A percentile compares a stretch with the other conserved stretches of the same genome.
Evolutionary conservation across 2,329 filamentous ascomycete species (phyloP).

Genomic region (Clonostachys byssicola): DNA sequence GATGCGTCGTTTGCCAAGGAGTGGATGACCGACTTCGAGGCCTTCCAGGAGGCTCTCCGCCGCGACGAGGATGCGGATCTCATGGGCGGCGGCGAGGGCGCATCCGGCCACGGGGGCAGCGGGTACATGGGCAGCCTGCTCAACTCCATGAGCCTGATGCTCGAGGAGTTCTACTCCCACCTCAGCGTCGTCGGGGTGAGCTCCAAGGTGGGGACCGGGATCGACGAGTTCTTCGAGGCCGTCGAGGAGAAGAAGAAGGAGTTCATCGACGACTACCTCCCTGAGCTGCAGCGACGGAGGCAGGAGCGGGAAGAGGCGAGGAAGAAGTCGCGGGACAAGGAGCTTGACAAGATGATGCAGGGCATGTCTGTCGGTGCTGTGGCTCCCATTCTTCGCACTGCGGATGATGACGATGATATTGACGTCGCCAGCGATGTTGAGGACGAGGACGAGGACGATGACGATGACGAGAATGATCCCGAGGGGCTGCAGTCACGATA

Average conservation of each 20-base stretch:
- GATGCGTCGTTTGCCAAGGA: slow-evolving; percentile 89
- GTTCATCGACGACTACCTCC: slow-evolving; percentile 86
- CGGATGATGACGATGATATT: slow-evolving; percentile 38
- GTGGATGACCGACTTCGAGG: slow-evolving; percentile 99
- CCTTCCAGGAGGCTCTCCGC: slow-evolving; percentile 82
- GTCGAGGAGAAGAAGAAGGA: slow-evolving; percentile 84
- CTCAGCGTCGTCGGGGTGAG: slow-evolving; percentile 90
- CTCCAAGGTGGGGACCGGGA: slow-evolving; percentile 84
- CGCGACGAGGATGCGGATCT: slow-evolving; percentile 75
- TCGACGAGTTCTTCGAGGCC: slow-evolving; percentile 90
- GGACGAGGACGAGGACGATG: slow-evolving; percentile 54
- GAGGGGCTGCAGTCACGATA: slow-evolving; percentile 73
- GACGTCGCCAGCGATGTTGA: slow-evolving; percentile 52
- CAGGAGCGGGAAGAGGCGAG: slow-evolving; percentile 74
- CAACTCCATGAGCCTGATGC: slow-evolving; percentile 96
- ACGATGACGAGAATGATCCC: slow-evolving; percentile 54
- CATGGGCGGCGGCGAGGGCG: slow-evolving; percentile 69
- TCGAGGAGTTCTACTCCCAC: slow-evolving; percentile 97
- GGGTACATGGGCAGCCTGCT: slow-evolving; percentile 95
- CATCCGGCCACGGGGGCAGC: slow-evolving; percentile 62
- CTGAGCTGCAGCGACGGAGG: slow-evolving; percentile 78
- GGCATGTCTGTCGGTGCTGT: slow-evolving; percentile 63
- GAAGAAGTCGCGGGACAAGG: slow-evolving; percentile 66
- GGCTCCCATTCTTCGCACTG: slow-evolving; percentile 8
- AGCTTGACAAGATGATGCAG: slow-evolving; percentile 90